Evolutionary conservation across 75 land plant species (phyloP).

Genomic region (Pseudotsuga menziesii): DNA sequence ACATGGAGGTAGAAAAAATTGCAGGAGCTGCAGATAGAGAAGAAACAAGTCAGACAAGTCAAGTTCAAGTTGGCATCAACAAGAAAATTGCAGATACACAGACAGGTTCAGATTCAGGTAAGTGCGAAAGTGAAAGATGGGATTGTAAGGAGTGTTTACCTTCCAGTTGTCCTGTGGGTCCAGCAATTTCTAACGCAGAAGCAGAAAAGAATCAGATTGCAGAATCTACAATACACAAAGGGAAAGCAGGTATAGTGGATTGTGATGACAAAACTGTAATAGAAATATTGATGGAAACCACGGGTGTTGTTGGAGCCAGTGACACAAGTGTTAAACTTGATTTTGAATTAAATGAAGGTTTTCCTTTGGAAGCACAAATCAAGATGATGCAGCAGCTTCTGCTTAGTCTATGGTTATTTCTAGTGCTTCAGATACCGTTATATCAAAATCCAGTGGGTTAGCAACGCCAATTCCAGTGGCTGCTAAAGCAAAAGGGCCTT

Average conservation of each 20-base stretch:
- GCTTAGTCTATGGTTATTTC: slow-evolving; percentile 16
- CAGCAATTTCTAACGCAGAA: background rate
- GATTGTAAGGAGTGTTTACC: background rate
- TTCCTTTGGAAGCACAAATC: slow-evolving; percentile 44
- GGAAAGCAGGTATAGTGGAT: background rate
- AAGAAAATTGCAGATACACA: slow-evolving; percentile 1
- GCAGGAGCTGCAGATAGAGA: background rate
- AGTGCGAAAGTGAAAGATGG: background rate
- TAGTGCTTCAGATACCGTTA: slow-evolving; percentile 15
- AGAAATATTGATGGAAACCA: background rate
- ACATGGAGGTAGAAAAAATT: slow-evolving; percentile 1
- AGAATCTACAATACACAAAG: background rate
- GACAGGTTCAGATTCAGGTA: background rate
- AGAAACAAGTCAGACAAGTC: background rate
- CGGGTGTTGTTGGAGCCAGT: slow-evolving; percentile 3
- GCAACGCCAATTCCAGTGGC: slow-evolving; percentile 69
- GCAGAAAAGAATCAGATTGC: background rate
- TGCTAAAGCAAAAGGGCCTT: slow-evolving; percentile 82
- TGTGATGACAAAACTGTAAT: background rate
- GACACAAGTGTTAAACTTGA: slow-evolving; percentile 31
- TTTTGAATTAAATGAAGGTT: slow-evolving; percentile 93
- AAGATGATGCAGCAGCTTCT: slow-evolving; percentile 28
- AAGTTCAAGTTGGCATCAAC: background rate
- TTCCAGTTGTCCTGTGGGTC: background rate
- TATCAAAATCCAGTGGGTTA: slow-evolving; percentile 20